Conservation (phyloP, 306 rosid species). For the Corylus heterophylla region DNA sequence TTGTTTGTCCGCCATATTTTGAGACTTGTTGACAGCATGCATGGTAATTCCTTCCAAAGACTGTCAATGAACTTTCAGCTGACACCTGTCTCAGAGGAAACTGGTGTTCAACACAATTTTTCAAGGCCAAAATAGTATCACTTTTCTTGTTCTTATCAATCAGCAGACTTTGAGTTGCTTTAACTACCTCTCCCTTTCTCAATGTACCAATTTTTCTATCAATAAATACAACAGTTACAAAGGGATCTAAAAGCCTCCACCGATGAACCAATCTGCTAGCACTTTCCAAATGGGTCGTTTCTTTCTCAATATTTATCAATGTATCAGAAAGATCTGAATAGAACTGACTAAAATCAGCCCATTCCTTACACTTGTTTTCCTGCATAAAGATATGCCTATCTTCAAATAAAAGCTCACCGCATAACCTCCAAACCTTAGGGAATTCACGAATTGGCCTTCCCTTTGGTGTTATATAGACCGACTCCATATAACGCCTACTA, state of each 20-base stretch:
- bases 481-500: constrained; percentile 58
- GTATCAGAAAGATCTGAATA: constrained; percentile 72
- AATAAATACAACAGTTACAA: constrained; percentile 60
- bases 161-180: constrained; percentile 47
- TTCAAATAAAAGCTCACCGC: constrained; percentile 70
- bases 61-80: constrained; percentile 31
- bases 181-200: constrained; percentile 83
- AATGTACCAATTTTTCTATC: constrained; percentile 77
- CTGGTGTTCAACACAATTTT: constrained; percentile 17
- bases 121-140: constrained; percentile 32
- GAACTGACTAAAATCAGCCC: constrained; percentile 70
- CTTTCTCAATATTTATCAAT: constrained; percentile 56
- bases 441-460: constrained; percentile 78
- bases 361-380: constrained; percentile 51
- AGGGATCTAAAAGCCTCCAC: constrained; percentile 91
- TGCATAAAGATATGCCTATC: constrained; percentile 37
- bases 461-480: constrained; percentile 76
- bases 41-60: constrained; percentile 31
- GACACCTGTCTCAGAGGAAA: constrained; percentile 33
- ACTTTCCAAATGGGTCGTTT: constrained; percentile 40
- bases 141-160: constrained; percentile 30
- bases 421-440: constrained; percentile 81
- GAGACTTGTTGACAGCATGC: constrained; percentile 35
- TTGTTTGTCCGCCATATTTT: constrained; percentile 21
- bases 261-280: constrained; percentile 53